Conservation (phyloP, 2,329 filamentous ascomycete species). For the Arthrobotrys entomopaga region DNA sequence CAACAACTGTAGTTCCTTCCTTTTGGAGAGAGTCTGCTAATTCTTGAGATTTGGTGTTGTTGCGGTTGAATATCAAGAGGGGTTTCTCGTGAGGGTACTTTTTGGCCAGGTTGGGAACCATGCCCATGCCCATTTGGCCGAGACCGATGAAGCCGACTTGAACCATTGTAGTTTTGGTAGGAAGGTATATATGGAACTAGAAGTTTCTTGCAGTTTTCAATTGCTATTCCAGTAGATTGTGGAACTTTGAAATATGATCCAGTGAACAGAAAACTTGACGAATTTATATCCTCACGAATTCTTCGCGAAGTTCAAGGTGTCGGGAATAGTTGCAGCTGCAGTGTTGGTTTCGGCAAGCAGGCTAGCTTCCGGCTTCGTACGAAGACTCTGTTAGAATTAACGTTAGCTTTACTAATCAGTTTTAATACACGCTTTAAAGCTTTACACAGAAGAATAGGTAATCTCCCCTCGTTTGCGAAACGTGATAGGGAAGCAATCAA, state of each 20-base stretch:
- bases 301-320: too few species aligned
- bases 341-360: too few species aligned
- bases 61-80: slow-evolving; percentile 83
- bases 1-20: slow-evolving; percentile 19
- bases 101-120: slow-evolving; percentile 82
- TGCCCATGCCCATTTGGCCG: slow-evolving; percentile 85
- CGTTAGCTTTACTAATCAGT: too few species aligned
- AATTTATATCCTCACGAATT: slow-evolving; percentile 23
- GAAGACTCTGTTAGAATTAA: too few species aligned
- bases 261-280: background rate
- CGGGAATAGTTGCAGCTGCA: too few species aligned
- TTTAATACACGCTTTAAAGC: too few species aligned
- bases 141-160: slow-evolving; percentile 82
- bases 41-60: slow-evolving; percentile 72
- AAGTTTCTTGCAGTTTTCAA: too few species aligned
- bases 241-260: background rate
- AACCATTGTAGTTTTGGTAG: slow-evolving; percentile 43
- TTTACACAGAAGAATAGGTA: too few species aligned
- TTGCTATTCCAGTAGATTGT: background rate
- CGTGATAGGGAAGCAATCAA: too few species aligned
- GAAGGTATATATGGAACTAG: too few species aligned
- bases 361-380: too few species aligned
- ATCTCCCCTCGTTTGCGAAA: background rate
- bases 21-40: slow-evolving; percentile 67
- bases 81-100: slow-evolving; percentile 78